These are phyloP conservation scores for Fusarium subglutinans DNA, from an alignment of 2,329 filamentous ascomycete species.

Conservation along the genomic window DNA sequence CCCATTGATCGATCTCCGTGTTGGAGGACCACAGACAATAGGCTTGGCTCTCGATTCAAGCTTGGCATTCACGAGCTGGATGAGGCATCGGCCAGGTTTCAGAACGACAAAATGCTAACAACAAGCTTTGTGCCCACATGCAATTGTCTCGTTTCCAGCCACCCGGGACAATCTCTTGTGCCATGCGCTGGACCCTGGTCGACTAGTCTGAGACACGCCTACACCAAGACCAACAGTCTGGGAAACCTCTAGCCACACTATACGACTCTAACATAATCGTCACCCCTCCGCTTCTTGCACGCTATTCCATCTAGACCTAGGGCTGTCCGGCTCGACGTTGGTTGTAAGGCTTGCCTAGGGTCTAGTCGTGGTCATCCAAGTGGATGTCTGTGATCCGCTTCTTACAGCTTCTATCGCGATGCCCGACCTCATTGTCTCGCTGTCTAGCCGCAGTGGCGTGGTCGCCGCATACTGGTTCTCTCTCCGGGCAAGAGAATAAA, in stretches of 20 bases:
- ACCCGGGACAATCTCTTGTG: conserved; percentile 8
- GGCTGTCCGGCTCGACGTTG: conserved; percentile 3
- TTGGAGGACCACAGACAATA: not conserved
- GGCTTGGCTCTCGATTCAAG: not conserved
- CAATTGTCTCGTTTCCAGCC: conserved; percentile 21
- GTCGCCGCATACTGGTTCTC: conserved; percentile 5
- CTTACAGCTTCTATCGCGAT: conserved; percentile 24
- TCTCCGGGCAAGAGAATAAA: conserved; percentile 17
- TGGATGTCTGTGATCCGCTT: conserved; percentile 11
- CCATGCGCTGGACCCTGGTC: not conserved
- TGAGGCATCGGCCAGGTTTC: not conserved
- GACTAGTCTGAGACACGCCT: conserved; percentile 1
- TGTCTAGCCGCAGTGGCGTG: conserved; percentile 24
- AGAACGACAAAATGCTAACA: not conserved
- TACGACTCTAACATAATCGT: conserved; percentile 4
- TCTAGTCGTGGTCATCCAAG: conserved; percentile 11
- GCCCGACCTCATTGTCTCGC: conserved; percentile 20
- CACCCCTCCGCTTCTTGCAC: conserved; percentile 21
- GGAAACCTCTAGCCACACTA: not conserved
- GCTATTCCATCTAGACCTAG: conserved; percentile 7
- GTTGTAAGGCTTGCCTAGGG: conserved; percentile 2
- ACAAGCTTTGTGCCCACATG: not conserved
- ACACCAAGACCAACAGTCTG: not conserved
- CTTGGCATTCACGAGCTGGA: not conserved
- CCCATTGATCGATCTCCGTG: not conserved